phyloP scores from a whole-genome alignment of 2,329 filamentous ascomycete genomes.

The Seiridium cupressi region DNA sequence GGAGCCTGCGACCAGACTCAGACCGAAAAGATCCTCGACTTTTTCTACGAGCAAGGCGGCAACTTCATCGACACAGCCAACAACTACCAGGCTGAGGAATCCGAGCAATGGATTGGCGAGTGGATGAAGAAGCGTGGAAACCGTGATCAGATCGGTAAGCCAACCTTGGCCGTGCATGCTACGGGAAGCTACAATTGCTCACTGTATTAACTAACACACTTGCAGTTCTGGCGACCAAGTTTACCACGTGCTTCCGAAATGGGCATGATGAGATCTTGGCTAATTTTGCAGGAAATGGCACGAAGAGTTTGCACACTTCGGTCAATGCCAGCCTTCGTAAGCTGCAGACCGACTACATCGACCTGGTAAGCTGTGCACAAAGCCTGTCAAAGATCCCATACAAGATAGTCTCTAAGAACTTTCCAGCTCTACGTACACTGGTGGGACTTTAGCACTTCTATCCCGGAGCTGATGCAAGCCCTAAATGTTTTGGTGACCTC shows the following conservation, averaged over 20 bases:
- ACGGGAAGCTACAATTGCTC: not conserved
- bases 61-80: conserved; percentile 75
- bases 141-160: conserved; percentile 61
- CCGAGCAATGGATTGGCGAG: conserved; percentile 66
- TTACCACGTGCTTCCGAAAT: conserved; percentile 55
- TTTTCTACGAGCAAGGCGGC: conserved; percentile 60
- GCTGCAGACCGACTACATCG: conserved; percentile 67
- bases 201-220: conserved; percentile 6
- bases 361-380: conserved; percentile 43
- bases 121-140: conserved; percentile 67
- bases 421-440: conserved; percentile 57
- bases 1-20: conserved; percentile 63
- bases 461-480: conserved; percentile 67
- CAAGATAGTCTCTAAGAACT: conserved; percentile 11
- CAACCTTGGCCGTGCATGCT: no score
- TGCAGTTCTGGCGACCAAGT: conserved; percentile 68
- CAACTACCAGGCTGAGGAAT: conserved; percentile 64
- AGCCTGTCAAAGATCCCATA: not conserved
- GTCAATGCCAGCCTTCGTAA: conserved; percentile 57
- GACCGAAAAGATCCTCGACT: conserved; percentile 64
- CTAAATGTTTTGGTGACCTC: conserved; percentile 58
- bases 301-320: conserved; percentile 58
- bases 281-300: conserved; percentile 58
- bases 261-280: conserved; percentile 41
- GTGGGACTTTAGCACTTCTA: conserved; percentile 67